These are phyloP conservation scores for Pistacia atlantica DNA, from an alignment of 345 rosid species.

Conservation along the genomic window DNA sequence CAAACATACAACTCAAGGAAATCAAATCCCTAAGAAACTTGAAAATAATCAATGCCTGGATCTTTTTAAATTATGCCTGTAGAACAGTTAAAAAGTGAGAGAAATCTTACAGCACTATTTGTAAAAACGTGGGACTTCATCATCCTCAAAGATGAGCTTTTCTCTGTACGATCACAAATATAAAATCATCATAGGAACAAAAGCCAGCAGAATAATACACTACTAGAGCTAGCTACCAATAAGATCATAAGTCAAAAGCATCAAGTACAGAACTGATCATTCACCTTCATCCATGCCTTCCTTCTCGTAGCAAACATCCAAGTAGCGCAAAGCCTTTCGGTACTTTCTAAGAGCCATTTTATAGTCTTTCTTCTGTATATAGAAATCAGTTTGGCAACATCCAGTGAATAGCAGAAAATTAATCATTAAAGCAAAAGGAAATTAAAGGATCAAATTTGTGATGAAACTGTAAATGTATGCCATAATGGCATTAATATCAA, in stretches of 20 bases:
- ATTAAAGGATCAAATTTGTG: neutral
- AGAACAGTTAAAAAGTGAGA: neutral
- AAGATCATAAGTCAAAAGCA: neutral
- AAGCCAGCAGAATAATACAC: neutral
- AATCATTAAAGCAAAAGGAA: neutral
- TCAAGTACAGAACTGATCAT: neutral
- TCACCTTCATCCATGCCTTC: slow-evolving; percentile 90
- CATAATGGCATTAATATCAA: neutral
- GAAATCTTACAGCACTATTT: slow-evolving; percentile 77
- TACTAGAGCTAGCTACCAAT: neutral
- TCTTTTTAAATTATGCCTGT: neutral
- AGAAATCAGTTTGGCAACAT: neutral
- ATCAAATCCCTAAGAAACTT: neutral
- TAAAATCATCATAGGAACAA: slow-evolving; percentile 4
- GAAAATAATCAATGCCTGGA: neutral
- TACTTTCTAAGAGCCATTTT: slow-evolving; percentile 95
- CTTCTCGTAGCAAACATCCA: slow-evolving; percentile 97
- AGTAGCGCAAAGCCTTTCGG: slow-evolving; percentile 78
- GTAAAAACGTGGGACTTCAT: slow-evolving; percentile 88
- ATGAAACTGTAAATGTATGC: neutral
- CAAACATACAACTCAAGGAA: neutral
- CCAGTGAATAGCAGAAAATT: neutral
- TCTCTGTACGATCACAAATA: slow-evolving; percentile 48
- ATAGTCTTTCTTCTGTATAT: slow-evolving; percentile 72
- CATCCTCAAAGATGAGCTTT: slow-evolving; percentile 73